Conservation (phyloP, 2,329 filamentous ascomycete genomes). For the Mariannaea elegans region DNA sequence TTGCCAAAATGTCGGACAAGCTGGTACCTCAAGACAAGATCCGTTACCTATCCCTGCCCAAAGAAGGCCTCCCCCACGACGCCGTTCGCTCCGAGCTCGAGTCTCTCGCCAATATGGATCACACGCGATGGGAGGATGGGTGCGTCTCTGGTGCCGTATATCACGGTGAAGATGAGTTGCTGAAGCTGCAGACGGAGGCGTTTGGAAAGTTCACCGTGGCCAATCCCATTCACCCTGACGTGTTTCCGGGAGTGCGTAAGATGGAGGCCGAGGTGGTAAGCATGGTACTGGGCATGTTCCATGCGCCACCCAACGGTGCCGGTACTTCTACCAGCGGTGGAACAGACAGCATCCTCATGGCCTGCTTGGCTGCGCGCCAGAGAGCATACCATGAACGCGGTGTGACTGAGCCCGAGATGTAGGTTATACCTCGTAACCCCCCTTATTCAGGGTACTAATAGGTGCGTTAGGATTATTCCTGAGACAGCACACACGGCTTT, state of each 20-base stretch:
- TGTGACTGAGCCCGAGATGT: conserved; percentile 95
- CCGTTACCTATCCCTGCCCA: conserved; percentile 79
- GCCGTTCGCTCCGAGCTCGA: conserved; percentile 82
- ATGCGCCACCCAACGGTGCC: conserved; percentile 83
- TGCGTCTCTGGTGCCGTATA: conserved; percentile 95
- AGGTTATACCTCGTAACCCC: conserved; percentile 44
- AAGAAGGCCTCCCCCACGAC: conserved; percentile 83
- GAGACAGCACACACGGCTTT: conserved; percentile 96
- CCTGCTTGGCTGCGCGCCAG: conserved; percentile 87
- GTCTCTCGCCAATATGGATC: conserved; percentile 83
- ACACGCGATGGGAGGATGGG: conserved; percentile 97
- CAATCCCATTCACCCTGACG: conserved; percentile 97
- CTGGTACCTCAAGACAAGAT: conserved; percentile 79
- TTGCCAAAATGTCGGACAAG: conserved; percentile 84
- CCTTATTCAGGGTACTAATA: conserved; percentile 18
- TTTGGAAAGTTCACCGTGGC: conserved; percentile 94
- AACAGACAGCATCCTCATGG: conserved; percentile 97
- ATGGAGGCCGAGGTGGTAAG: conserved; percentile 99
- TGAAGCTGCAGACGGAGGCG: conserved; percentile 88
- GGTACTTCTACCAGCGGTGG: conserved; percentile 93
- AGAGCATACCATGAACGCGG: conserved; percentile 87
- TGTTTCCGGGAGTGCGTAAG: conserved; percentile 97
- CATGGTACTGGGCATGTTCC: conserved; percentile 92
- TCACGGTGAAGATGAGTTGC: conserved; percentile 84
- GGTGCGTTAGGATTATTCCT: conserved; percentile 79